Percentiles rank a stretch among this genome's conserved stretches.
phyloP scores from a whole-genome alignment of 345 rosid species.

The Nephelium lappaceum region DNA sequence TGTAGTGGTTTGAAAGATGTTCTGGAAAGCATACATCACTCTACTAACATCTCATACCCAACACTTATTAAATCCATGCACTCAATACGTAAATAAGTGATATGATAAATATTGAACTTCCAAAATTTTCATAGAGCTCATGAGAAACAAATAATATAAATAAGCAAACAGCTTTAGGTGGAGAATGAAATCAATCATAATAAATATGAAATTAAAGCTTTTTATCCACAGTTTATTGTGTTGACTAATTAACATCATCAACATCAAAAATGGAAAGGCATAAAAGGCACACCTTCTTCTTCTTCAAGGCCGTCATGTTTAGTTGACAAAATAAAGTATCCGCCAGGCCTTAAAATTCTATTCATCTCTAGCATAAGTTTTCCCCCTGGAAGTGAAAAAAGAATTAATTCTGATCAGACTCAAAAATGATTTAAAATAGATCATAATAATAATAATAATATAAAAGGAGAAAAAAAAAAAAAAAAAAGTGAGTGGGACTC shows the following conservation, averaged over 20 bases:
- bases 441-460: background rate
- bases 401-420: background rate
- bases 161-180: background rate
- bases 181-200: background rate
- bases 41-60: background rate
- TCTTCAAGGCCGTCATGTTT: slow-evolving; percentile 70
- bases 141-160: slow-evolving; percentile 10
- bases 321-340: slow-evolving; percentile 90
- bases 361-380: slow-evolving; percentile 92
- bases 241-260: slow-evolving; percentile 10
- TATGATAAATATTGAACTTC: background rate
- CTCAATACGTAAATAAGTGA: background rate
- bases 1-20: background rate
- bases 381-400: slow-evolving; percentile 54
- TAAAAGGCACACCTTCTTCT: slow-evolving; percentile 65
- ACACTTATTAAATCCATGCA: background rate
- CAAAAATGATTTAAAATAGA: background rate
- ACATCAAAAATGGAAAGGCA: background rate
- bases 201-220: background rate
- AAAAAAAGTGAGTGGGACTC: background rate
- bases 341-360: slow-evolving; percentile 81
- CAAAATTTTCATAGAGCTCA: background rate
- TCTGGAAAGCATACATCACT: background rate
- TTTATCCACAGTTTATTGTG: background rate
- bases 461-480: slow-evolving; percentile 5